Evolutionary conservation across 257 asterid genomes (phyloP).

Genomic region (Scutellaria minor): DNA sequence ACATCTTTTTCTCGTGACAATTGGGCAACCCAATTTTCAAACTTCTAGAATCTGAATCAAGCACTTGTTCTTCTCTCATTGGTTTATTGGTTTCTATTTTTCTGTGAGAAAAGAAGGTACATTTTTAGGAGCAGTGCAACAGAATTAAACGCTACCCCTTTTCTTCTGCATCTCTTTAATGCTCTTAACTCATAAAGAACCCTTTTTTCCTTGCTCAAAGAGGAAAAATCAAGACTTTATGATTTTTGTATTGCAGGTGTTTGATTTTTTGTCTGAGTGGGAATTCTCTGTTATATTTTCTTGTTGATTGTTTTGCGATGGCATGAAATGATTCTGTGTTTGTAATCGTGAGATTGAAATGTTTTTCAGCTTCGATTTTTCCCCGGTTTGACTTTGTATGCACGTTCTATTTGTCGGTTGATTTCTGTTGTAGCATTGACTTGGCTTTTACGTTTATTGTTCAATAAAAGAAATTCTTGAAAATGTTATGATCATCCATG

Average conservation of each 20-base stretch:
- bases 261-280: conserved; percentile 1
- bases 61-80: conserved; percentile 20
- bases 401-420: background rate
- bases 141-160: conserved; percentile 24
- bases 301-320: background rate
- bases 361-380: background rate
- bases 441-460: conserved; percentile 1
- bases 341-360: background rate
- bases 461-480: conserved; percentile 2
- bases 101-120: background rate
- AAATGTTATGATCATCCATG: background rate
- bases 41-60: conserved; percentile 13
- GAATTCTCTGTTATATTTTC: background rate
- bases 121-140: conserved; percentile 24
- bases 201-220: conserved; percentile 22
- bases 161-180: conserved; percentile 20
- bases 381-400: background rate
- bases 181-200: background rate
- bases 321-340: conserved; percentile 6
- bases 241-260: conserved; percentile 6
- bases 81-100: conserved; percentile 7
- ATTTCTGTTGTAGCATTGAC: conserved; percentile 30
- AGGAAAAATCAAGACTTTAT: background rate
- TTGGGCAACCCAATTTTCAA: too few species aligned
- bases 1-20: too few species aligned